Base-by-base conservation (phyloP, 768 basidiomycete genomes). In the Mycena latifolia region DNA sequence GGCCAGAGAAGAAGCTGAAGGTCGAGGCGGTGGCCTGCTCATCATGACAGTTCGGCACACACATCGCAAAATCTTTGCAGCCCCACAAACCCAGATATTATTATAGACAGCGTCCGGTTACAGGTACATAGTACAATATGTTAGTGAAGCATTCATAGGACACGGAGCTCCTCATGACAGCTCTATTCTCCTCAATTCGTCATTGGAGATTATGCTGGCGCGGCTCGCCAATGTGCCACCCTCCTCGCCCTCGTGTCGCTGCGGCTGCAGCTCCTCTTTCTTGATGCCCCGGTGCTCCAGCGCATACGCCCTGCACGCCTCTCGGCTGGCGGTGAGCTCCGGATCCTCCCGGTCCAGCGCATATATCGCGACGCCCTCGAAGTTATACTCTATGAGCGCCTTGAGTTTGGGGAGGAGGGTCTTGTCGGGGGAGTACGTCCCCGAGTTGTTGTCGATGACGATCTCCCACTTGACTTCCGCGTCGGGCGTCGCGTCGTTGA, bases 371-470 rank as follows among this genome's bases (percentile, higher is more conserved):
- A 93, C 81, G 2, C 89, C 89, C 22, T 86, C 81, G 73, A 96
- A 93, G 73, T 95, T 95, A 71, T 84, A 84, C 77, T 92, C 88
- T 55, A 95, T 73, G 28, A 92, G 79, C 67, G 80, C 81, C 73
- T 87, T 85, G 61, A 94, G 75, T 46, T 81, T 74, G 0, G 90
- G 89, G 2, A 95, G 77, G 68, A 94, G 72, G 57, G 71, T 76
- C 57, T 84, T 81, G 72, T 93, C 87, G 1, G 94, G 94, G 33
- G 92, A 85, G 74, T 95, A 95, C 55, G 93, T 96, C 53, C 94
- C 94, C 70, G 88, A 90, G 73, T 92, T 92, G 72, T 96, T 95
- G 75, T 95, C 94, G 72, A 95, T 87, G 67, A 94, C 89, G 33
- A 95, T 76, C 76, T 95, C 92, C 92, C 94, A 96, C 33, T 79